These are phyloP conservation scores for Penicillium decumbens DNA, from an alignment of 2,329 filamentous ascomycete species.

Conservation along the genomic window DNA sequence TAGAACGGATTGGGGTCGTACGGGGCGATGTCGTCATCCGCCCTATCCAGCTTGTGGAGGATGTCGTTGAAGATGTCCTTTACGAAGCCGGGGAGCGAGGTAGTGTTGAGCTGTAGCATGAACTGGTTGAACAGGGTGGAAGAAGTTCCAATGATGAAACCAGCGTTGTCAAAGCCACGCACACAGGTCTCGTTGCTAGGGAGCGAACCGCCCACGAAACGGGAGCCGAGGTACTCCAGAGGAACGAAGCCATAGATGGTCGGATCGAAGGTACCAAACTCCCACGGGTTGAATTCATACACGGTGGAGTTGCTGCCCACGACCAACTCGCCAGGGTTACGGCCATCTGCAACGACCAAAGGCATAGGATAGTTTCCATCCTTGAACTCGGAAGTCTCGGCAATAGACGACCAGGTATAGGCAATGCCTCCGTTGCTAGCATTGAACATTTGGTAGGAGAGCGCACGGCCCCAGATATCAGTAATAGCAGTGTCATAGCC, in stretches of 20 bases:
- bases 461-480: conserved; percentile 79
- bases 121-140: conserved; percentile 79
- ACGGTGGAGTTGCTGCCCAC: conserved; percentile 69
- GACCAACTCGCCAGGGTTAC: conserved; percentile 57
- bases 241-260: conserved; percentile 68
- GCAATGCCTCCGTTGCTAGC: conserved; percentile 66
- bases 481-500: conserved; percentile 69
- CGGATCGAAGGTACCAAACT: conserved; percentile 73
- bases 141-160: conserved; percentile 80
- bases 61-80: conserved; percentile 50
- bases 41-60: conserved; percentile 52
- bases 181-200: conserved; percentile 59
- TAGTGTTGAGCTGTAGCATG: conserved; percentile 60
- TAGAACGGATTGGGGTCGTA: conserved; percentile 74
- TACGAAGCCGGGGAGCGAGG: conserved; percentile 49
- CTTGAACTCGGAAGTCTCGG: conserved; percentile 58
- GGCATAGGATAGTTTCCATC: conserved; percentile 65
- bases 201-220: conserved; percentile 61
- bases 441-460: conserved; percentile 83
- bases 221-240: conserved; percentile 66
- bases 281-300: conserved; percentile 73
- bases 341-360: conserved; percentile 65
- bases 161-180: conserved; percentile 74
- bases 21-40: conserved; percentile 67
- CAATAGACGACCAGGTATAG: conserved; percentile 80